A percentile compares a stretch with the other conserved stretches of the same genome.
These are phyloP conservation scores for Alloteropsis semialata DNA, from an alignment of 176 grass and related monocot species.

Conservation along the genomic window DNA sequence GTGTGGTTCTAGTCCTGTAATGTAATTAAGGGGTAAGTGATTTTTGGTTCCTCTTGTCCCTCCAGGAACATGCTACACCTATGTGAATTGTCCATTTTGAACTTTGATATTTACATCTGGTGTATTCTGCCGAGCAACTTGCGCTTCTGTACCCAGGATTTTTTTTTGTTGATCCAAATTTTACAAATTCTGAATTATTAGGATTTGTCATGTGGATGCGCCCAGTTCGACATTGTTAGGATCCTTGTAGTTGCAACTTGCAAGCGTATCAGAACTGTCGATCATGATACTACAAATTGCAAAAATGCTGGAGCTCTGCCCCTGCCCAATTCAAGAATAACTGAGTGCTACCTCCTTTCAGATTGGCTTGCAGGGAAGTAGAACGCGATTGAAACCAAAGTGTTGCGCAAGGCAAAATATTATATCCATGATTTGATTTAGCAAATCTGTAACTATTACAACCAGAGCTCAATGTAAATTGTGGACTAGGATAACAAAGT, in stretches of 20 bases:
- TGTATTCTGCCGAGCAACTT: not conserved
- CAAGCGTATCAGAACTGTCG: not conserved
- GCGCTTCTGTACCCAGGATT: not conserved
- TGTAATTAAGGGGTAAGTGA: constrained; percentile 34
- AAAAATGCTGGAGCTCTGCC: not conserved
- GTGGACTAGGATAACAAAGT: not conserved
- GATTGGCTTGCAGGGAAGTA: not conserved
- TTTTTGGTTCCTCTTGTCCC: constrained; percentile 41
- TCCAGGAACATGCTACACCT: constrained; percentile 20
- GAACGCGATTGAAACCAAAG: not conserved
- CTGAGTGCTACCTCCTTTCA: not conserved
- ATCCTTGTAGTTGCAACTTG: not conserved
- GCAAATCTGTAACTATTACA: not conserved
- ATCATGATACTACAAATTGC: not conserved
- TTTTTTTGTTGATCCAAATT: constrained; percentile 17
- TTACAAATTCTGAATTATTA: not conserved
- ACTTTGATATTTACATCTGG: not conserved
- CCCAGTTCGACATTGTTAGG: not conserved
- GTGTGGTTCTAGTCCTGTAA: not conserved
- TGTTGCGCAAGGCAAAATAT: not conserved
- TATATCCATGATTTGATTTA: not conserved
- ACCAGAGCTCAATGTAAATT: not conserved
- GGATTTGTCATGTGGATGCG: not conserved
- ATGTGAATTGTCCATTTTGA: constrained; percentile 30
- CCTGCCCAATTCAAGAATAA: not conserved